Conservation (phyloP, 1,284 basidiomycete species). For the Amylostereum areolatum region DNA sequence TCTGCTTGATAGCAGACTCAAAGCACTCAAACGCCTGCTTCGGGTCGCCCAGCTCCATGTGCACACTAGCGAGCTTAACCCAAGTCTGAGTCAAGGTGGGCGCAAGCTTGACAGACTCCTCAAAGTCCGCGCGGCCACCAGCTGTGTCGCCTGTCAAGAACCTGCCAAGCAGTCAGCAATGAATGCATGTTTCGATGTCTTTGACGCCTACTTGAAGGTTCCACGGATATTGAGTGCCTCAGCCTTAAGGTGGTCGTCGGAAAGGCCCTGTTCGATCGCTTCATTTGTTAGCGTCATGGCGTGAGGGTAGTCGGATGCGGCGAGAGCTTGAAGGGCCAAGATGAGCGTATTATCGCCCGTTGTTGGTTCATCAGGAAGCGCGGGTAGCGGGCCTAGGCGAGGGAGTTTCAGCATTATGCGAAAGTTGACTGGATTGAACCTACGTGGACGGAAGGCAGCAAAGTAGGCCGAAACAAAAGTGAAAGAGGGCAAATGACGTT, state of each 20-base stretch:
- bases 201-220: constrained; percentile 75
- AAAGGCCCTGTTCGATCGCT: constrained; percentile 84
- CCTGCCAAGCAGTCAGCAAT: constrained; percentile 28
- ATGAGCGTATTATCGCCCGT: constrained; percentile 83
- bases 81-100: constrained; percentile 85
- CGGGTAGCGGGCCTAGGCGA: constrained; percentile 56
- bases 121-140: constrained; percentile 84
- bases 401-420: background rate
- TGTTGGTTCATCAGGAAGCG: constrained; percentile 71
- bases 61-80: constrained; percentile 96
- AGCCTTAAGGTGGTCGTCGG: constrained; percentile 71
- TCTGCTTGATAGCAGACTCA: constrained; percentile 81
- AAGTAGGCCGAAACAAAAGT: constrained; percentile 97
- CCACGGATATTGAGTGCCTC: constrained; percentile 92
- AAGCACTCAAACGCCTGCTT: constrained; percentile 86
- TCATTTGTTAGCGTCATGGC: constrained; percentile 81
- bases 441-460: constrained; percentile 89
- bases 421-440: constrained; percentile 23
- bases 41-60: constrained; percentile 92
- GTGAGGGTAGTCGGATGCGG: constrained; percentile 84
- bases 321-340: constrained; percentile 79
- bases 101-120: constrained; percentile 69
- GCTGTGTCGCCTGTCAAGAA: constrained; percentile 86
- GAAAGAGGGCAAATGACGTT: constrained; percentile 82
- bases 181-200: background rate